Conservation (phyloP, 768 basidiomycete genomes). For the Rossbeevera mucosa region DNA sequence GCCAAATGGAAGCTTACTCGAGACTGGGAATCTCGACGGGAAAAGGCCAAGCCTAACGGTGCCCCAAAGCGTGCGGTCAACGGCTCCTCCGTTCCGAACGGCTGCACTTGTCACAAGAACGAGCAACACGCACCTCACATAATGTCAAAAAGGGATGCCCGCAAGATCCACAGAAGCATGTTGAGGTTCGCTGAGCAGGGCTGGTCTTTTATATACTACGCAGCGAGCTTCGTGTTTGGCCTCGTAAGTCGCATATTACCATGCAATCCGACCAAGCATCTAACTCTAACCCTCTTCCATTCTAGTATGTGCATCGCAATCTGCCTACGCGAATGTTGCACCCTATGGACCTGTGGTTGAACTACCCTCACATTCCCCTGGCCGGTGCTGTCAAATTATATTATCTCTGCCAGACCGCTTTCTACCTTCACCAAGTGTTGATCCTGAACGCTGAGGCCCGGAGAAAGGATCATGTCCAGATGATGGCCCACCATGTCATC, state of each 20-base stretch:
- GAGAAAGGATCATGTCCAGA: slow-evolving; percentile 90
- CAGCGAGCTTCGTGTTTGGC: slow-evolving; percentile 71
- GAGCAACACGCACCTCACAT: slow-evolving; percentile 13
- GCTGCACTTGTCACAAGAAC: slow-evolving; percentile 25
- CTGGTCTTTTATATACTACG: slow-evolving; percentile 82
- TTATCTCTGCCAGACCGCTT: slow-evolving; percentile 80
- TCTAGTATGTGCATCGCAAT: slow-evolving; percentile 74
- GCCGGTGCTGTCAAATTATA: slow-evolving; percentile 85
- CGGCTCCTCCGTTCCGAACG: slow-evolving; percentile 26
- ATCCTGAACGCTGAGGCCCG: slow-evolving; percentile 90
- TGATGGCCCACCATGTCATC: slow-evolving; percentile 94
- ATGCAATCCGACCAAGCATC: slow-evolving; percentile 2
- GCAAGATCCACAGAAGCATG: slow-evolving; percentile 64
- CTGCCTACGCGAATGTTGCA: slow-evolving; percentile 63
- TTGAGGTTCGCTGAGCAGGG: slow-evolving; percentile 94
- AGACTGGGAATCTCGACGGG: slow-evolving; percentile 37
- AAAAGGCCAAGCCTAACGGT: slow-evolving; percentile 22
- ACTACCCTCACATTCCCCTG: slow-evolving; percentile 79
- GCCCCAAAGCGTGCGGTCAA: slow-evolving; percentile 24
- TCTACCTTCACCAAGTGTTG: slow-evolving; percentile 89
- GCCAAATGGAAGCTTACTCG: too few relatives aligned
- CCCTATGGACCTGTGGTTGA: slow-evolving; percentile 65
- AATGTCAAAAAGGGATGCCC: slow-evolving; percentile 45
- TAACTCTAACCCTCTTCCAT: slow-evolving; percentile 7
- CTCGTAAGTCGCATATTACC: slow-evolving; percentile 55